Evolutionary conservation across 352 stramenopile genomes (phyloP).

Genomic region (Blastocystis sp.): DNA sequence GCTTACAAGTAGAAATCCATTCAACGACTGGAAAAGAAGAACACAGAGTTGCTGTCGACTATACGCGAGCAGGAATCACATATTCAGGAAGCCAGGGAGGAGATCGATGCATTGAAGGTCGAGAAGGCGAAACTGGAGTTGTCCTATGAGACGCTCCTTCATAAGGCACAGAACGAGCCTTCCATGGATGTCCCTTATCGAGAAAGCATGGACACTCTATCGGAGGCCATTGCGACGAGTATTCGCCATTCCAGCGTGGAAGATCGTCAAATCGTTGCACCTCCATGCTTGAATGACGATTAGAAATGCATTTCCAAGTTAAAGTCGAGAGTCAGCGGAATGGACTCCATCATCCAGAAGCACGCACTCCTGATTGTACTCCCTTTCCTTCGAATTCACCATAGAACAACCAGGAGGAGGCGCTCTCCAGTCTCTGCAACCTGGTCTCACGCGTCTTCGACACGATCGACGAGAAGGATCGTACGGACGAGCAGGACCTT

Average conservation of each 20-base stretch:
- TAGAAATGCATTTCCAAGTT: neutral
- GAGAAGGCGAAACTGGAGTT: neutral
- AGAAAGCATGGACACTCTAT: neutral
- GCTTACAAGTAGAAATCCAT: neutral
- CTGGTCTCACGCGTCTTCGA: neutral
- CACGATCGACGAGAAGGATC: neutral
- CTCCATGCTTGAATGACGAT: neutral
- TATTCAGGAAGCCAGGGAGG: neutral
- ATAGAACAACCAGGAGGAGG: conserved; percentile 28
- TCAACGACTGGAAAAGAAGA: neutral
- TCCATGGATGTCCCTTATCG: neutral
- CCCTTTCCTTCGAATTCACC: neutral
- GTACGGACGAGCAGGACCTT: neutral
- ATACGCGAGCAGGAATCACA: neutral
- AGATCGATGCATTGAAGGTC: neutral
- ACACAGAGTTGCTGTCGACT: neutral
- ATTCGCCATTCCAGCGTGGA: neutral
- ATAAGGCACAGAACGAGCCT: neutral
- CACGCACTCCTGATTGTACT: neutral
- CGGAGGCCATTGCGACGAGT: neutral
- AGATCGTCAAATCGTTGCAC: neutral
- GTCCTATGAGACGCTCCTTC: neutral
- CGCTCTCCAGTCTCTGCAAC: neutral
- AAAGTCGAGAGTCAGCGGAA: neutral
- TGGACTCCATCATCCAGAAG: neutral